Evolutionary conservation across 352 stramenopile genomes (phyloP).

Genomic region (Thalassiosira livingstoniorum): DNA sequence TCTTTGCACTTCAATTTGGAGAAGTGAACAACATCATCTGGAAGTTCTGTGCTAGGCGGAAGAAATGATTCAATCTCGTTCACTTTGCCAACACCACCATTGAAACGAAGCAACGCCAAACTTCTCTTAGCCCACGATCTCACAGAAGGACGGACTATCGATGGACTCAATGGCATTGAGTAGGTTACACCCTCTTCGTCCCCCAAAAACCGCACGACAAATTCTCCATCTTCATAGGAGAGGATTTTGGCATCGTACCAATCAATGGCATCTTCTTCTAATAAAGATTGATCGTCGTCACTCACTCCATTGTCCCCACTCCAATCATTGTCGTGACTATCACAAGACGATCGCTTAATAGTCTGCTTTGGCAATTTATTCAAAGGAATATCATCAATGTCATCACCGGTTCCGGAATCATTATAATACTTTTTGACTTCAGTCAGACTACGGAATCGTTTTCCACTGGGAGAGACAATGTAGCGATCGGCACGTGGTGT

Average conservation of each 20-base stretch:
- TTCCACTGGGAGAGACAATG: background rate
- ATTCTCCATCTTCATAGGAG: conserved; percentile 44
- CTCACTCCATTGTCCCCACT: conserved; percentile 23
- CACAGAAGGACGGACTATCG: conserved; percentile 71
- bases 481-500: background rate
- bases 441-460: background rate
- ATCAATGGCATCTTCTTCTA: conserved; percentile 67
- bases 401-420: background rate
- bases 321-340: background rate
- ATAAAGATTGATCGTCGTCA: conserved; percentile 45
- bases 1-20: background rate
- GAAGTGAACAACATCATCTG: conserved; percentile 24
- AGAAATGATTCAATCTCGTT: conserved; percentile 34
- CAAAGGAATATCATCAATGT: conserved; percentile 37
- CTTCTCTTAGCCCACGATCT: conserved; percentile 69
- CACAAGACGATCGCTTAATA: conserved; percentile 17
- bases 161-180: conserved; percentile 63
- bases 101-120: conserved; percentile 39
- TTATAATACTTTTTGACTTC: background rate
- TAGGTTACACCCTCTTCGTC: conserved; percentile 73
- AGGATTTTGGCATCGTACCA: conserved; percentile 82
- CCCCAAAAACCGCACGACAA: conserved; percentile 70
- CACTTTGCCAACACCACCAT: conserved; percentile 16
- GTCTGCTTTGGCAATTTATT: conserved; percentile 21
- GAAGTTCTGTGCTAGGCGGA: conserved; percentile 48